Conservation (phyloP, 257 asterid genomes). For the Petunia secreta region DNA sequence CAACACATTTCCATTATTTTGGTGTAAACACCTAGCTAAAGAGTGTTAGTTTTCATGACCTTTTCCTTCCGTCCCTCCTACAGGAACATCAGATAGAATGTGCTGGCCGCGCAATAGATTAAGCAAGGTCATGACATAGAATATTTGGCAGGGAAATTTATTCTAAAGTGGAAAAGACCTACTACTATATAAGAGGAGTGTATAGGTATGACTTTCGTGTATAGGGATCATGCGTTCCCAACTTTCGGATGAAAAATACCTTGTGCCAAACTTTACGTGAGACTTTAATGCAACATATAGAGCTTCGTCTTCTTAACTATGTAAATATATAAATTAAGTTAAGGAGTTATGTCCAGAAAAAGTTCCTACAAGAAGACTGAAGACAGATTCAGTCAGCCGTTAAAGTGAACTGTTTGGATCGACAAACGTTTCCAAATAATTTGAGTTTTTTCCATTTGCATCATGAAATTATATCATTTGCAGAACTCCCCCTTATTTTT, state of each 20-base stretch:
- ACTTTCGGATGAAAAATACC: background rate
- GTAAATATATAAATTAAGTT: background rate
- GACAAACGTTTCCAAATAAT: no score
- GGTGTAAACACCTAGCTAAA: no score
- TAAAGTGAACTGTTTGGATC: no score
- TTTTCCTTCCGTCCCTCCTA: background rate
- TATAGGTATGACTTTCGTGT: background rate
- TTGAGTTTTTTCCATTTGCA: background rate
- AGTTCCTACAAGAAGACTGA: no score
- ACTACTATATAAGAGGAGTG: no score
- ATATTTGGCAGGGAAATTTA: background rate
- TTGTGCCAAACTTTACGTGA: slow-evolving; percentile 1
- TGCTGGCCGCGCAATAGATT: slow-evolving; percentile 3
- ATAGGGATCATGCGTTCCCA: background rate
- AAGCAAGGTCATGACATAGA: background rate
- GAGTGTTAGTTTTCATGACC: no score
- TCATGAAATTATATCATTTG: background rate
- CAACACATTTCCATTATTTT: no score
- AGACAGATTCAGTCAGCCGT: no score
- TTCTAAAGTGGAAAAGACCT: background rate
- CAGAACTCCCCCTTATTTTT: background rate
- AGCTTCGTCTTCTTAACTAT: background rate
- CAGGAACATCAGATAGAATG: background rate
- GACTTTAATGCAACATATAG: background rate
- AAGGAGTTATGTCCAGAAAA: no score